Conservation (phyloP, 2,329 filamentous ascomycete genomes). For the Seiridium cupressi region DNA sequence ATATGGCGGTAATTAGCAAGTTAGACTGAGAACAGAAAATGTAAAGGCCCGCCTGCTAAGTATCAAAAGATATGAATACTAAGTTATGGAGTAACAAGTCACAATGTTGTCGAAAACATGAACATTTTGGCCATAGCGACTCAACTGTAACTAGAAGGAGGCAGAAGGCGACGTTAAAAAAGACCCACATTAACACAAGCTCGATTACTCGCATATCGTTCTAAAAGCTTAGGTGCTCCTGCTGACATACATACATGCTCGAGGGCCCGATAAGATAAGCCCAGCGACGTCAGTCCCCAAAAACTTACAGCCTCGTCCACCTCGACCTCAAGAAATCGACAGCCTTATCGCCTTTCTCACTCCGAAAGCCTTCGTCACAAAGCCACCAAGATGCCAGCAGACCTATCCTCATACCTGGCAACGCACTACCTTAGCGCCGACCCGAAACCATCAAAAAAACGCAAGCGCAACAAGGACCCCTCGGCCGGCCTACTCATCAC, state of each 20-base stretch:
- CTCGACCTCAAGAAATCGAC: neutral
- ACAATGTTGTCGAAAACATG: too few species aligned
- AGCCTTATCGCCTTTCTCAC: neutral
- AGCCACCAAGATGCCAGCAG: constrained; percentile 45
- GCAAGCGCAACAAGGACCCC: constrained; percentile 45
- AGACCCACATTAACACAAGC: too few species aligned
- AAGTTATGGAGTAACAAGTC: too few species aligned
- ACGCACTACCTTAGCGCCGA: constrained; percentile 78
- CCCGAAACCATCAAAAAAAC: constrained; percentile 58
- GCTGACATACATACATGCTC: neutral
- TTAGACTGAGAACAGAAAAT: too few species aligned
- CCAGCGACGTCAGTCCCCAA: neutral
- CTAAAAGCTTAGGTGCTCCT: neutral
- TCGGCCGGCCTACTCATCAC: constrained; percentile 58
- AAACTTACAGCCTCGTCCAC: neutral
- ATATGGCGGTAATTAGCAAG: too few species aligned
- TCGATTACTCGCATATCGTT: neutral
- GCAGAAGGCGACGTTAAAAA: too few species aligned
- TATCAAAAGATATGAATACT: too few species aligned
- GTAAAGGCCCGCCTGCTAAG: too few species aligned
- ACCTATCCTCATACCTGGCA: constrained; percentile 82
- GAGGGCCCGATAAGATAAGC: neutral
- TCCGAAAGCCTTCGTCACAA: neutral
- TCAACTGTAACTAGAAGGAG: too few species aligned
- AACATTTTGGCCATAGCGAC: too few species aligned